Evolutionary conservation across 2,329 filamentous ascomycete species (phyloP).

Genomic region (Aspergillus tubingensis): DNA sequence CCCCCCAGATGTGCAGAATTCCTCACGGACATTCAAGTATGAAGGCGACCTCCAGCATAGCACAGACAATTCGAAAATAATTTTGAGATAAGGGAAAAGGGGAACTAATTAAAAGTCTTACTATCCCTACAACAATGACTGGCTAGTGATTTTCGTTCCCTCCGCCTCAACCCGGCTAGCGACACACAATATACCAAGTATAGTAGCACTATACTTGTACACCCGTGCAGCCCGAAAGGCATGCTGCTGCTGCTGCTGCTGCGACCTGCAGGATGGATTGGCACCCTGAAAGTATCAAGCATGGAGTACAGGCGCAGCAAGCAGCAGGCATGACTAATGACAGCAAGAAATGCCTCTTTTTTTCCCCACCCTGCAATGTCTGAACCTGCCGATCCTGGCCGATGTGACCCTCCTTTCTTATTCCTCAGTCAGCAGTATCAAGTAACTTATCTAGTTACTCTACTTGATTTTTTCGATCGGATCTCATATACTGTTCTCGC

Average conservation of each 20-base stretch:
- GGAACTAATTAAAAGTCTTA: no score
- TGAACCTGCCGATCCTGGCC: not conserved
- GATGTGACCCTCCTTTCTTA: not conserved
- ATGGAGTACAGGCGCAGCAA: slow-evolving; percentile 1
- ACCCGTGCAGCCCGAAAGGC: not conserved
- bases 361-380: slow-evolving; percentile 1
- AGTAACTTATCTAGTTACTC: no score
- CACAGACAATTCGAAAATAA: no score
- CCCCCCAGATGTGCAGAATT: not conserved
- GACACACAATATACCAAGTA: not conserved
- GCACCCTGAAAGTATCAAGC: not conserved
- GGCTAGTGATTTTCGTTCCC: not conserved
- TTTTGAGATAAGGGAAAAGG: no score
- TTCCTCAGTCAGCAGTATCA: no score
- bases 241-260: not conserved
- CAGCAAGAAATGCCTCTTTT: not conserved
- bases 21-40: no score
- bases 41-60: no score
- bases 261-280: slow-evolving; percentile 3
- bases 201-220: not conserved
- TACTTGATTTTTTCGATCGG: no score
- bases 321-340: slow-evolving; percentile 1
- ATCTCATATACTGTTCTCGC: not conserved
- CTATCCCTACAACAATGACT: no score
- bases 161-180: not conserved